Base-by-base conservation (phyloP, 306 rosid genomes). In the Cajanus cajan region DNA sequence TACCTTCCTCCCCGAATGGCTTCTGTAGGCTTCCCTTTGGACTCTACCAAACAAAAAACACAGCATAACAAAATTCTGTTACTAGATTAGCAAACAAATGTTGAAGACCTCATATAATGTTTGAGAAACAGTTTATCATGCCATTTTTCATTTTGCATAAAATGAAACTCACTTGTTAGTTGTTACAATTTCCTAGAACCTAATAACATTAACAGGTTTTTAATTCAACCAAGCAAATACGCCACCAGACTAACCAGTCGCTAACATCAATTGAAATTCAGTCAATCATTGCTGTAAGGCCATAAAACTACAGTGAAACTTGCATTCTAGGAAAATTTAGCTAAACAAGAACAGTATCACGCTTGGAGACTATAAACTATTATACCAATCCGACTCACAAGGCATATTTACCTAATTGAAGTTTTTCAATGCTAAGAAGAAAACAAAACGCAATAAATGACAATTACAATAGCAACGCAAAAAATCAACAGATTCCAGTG, bases 1-100 rank as follows among this genome's bases (percentile, higher is more conserved):
- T 88, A 95, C 99, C 99, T 95, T 71, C 99, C 99, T 72, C 99
- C 99, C 34, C 98, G 98, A 81, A 95, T 95, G 62, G 99, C 99
- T 85, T 95, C 99, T 0, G 94, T 89, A 15, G 98, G 90, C 83
- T 93, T 95, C 80, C 98, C 98, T 86, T 85, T 95, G 10, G 90
- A 82, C 75, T 91, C 99, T 92, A 78, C 69, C 57, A 82, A 83
- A 68, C 66, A 80, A 57, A 66, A 74, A 69, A 77, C 28, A 63
- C 1, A 47, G 44, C 34, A 52, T 12, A 5, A 78, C 44, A 33
- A 62, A 80, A 36, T 61, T 73, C 5, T 44, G 44, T 77, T 45
- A 80, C 73, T 19, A 57, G 62, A 76, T 39, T 65, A 54, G 44
- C 51, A 51, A 52, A 68, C 19, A 86, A 59, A 59, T 34, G 48